A percentile compares a stretch with the other conserved stretches of the same genome.
Evolutionary conservation across 257 asterid species (phyloP).

Genomic region (Solanum arcanum): DNA sequence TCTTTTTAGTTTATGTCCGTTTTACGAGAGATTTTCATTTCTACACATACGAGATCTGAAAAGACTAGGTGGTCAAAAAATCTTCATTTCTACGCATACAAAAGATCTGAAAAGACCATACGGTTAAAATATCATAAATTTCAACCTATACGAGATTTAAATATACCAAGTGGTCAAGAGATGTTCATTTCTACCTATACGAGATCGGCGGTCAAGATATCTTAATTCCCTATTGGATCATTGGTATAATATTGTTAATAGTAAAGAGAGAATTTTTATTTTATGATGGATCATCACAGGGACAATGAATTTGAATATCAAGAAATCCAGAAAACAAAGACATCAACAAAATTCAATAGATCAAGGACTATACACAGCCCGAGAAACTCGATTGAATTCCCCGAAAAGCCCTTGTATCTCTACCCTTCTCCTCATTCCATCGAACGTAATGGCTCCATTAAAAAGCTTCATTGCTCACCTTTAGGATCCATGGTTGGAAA

Average conservation of each 20-base stretch:
- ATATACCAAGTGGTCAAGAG: background rate
- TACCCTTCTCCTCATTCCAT: constrained; percentile 14
- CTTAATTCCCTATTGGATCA: background rate
- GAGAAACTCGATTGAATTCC: constrained; percentile 7
- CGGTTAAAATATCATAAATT: background rate
- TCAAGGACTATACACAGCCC: constrained; percentile 37
- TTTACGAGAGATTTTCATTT: background rate
- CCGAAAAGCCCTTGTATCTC: constrained; percentile 23
- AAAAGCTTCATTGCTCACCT: constrained; percentile 37
- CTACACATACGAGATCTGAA: background rate
- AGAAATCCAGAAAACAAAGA: constrained; percentile 10
- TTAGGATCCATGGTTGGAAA: constrained; percentile 59
- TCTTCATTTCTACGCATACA: background rate
- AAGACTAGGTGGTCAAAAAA: background rate
- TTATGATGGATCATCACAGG: constrained; percentile 20
- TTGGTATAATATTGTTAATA: background rate
- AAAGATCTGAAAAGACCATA: background rate
- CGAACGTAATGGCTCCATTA: constrained; percentile 54
- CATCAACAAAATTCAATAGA: constrained; percentile 36
- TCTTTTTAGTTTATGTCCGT: background rate
- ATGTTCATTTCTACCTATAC: background rate
- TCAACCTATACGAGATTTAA: background rate
- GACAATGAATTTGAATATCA: constrained; percentile 19
- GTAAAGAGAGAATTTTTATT: background rate
- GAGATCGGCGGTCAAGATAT: background rate